Conservation (phyloP, 768 basidiomycete species). For the Auricularia sp. region DNA sequence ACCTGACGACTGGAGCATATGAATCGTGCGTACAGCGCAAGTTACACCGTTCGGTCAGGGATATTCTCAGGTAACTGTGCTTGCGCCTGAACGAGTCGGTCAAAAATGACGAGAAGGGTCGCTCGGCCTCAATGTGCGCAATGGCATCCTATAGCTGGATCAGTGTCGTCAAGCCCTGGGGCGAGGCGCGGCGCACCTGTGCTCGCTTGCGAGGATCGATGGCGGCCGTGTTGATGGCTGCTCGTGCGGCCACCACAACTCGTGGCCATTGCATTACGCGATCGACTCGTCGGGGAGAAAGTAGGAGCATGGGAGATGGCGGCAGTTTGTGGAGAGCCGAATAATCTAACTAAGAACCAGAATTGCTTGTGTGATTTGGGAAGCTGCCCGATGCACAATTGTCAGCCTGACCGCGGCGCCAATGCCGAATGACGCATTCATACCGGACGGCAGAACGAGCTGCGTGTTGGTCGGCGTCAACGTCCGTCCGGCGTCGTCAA, state of each 20-base stretch:
- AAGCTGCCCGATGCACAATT: no score
- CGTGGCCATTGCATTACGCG: no score
- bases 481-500: no score
- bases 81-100: slow-evolving; percentile 57
- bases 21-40: slow-evolving; percentile 50
- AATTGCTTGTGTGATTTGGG: no score
- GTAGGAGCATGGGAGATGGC: no score
- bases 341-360: no score
- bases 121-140: background rate
- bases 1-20: no score
- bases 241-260: background rate
- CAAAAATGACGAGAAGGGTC: slow-evolving; percentile 34
- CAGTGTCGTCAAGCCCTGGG: no score
- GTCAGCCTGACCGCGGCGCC: no score
- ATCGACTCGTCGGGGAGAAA: no score
- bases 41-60: slow-evolving; percentile 80
- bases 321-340: no score
- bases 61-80: slow-evolving; percentile 85
- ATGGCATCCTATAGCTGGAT: background rate
- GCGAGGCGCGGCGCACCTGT: background rate
- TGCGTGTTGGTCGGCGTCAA: background rate
- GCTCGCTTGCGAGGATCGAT: background rate
- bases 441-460: background rate
- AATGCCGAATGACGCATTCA: background rate
- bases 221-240: background rate